Percentiles rank a stretch among this genome's conserved stretches.
phyloP scores from a whole-genome alignment of 352 stramenopile genomes.

The Sclerospora graminicola region DNA sequence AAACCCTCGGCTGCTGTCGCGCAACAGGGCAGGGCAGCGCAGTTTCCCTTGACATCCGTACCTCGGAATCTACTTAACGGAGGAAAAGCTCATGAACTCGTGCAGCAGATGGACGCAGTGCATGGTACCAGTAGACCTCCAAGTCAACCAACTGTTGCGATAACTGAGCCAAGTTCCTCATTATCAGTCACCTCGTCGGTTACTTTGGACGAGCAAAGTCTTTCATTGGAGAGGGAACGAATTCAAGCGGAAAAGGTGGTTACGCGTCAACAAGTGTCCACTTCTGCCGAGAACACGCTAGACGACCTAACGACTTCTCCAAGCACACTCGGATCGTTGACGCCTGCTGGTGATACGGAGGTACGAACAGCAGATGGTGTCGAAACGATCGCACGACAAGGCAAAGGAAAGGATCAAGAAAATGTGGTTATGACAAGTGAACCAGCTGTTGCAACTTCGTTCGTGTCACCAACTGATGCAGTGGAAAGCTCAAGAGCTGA shows the following conservation, averaged over 20 bases:
- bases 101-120: conserved; percentile 6
- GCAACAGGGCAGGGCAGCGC: conserved; percentile 3
- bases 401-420: conserved; percentile 3
- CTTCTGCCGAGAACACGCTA: no score
- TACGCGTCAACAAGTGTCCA: background rate
- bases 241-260: background rate
- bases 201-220: background rate
- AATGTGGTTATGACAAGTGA: conserved; percentile 1
- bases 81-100: conserved; percentile 1
- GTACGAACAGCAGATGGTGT: conserved; percentile 1
- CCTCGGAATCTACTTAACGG: background rate
- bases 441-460: conserved; percentile 3
- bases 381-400: conserved; percentile 18
- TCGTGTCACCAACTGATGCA: conserved; percentile 11
- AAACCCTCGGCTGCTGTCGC: background rate
- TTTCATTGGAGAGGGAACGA: background rate
- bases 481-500: background rate
- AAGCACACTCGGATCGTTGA: background rate
- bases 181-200: background rate
- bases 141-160: background rate
- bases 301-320: no score
- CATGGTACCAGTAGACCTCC: background rate
- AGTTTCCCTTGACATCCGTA: background rate
- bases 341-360: background rate
- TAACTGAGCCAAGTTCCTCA: background rate